Base-by-base conservation (phyloP, 768 basidiomycete genomes). In the Russula earlei region DNA sequence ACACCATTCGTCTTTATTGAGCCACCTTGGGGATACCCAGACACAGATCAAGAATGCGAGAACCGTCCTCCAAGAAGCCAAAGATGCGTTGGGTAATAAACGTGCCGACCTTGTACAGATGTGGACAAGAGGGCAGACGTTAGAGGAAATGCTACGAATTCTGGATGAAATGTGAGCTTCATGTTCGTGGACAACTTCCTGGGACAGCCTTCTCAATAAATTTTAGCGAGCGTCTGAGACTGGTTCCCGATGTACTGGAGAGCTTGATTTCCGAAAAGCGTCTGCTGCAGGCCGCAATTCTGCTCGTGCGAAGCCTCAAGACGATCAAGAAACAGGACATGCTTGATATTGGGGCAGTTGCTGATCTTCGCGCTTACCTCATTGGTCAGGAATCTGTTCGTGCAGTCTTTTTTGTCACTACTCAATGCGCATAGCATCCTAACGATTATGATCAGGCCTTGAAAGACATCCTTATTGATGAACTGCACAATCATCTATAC, bases 401-500 rank as follows among this genome's bases (percentile, higher is more conserved):
- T 78, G 57, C 36, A 11, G 11, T 45, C 17, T 27, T 5, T 33
- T 34, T 33, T 34, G 17, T 37, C 24, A 17, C 25, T 55, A 8
- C 3, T 29, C 7, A 49, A 40, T 46, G 47, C 44, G 47, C n/a
- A 15, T 41, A 53, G 43, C 53, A 36, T 56, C 4, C 57, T 55
- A 27, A 55, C 48, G 55, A 33, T 48, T 54, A 33, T 25, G 27
- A 19, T 1, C 64, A 97, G 95, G 85, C 89, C 11, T 71, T 99
- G 42, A 79, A 88, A 44, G 96, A 98, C 61, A 96, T 98, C 53
- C 72, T 99, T 55, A 76, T 94, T 7, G 96, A 99, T 62, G 96
- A 99, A 66, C 77, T 99, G 12, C 94, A 98, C 66, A 91, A 84
- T 62, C 96, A 99, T 70, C 72, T 99, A n/a, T 99, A 96, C 70